Conservation (phyloP, 352 stramenopile species). For the Pythium folliculosum region DNA sequence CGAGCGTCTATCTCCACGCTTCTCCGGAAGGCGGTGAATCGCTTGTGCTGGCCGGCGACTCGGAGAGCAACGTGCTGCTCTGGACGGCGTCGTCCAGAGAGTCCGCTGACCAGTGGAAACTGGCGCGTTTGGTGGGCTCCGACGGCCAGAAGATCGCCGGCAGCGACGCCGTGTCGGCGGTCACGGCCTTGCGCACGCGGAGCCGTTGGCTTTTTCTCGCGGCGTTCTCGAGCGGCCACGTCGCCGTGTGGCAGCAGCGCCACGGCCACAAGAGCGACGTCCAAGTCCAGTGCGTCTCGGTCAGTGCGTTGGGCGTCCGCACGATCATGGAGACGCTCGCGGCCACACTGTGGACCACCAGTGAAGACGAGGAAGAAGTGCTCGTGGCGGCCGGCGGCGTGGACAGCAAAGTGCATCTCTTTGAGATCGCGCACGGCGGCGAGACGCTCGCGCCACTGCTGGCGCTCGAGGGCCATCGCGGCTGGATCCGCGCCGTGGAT, state of each 20-base stretch:
- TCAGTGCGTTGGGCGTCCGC: conserved; percentile 34
- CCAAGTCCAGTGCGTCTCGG: conserved; percentile 26
- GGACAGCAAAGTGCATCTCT: conserved; percentile 66
- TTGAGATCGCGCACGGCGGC: conserved; percentile 36
- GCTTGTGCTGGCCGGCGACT: conserved; percentile 61
- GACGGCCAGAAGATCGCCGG: conserved; percentile 21
- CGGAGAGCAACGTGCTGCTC: conserved; percentile 59
- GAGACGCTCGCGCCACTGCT: conserved; percentile 36
- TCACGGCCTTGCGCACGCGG: conserved; percentile 35
- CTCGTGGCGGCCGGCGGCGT: conserved; percentile 68
- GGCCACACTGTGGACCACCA: conserved; percentile 17
- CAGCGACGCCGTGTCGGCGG: conserved; percentile 40
- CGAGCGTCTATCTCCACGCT: conserved; percentile 41
- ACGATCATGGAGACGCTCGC: conserved; percentile 61
- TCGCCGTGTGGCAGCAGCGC: conserved; percentile 40
- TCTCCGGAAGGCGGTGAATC: neutral
- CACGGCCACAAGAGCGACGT: conserved; percentile 3
- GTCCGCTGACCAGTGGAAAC: conserved; percentile 23
- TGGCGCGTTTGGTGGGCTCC: conserved; percentile 13
- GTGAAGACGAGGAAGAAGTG: conserved; percentile 31
- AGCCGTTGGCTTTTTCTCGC: conserved; percentile 40
- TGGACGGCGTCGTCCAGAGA: conserved; percentile 28
- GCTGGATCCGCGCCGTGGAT: conserved; percentile 69
- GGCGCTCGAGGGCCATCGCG: conserved; percentile 57
- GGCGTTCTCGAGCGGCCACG: conserved; percentile 50